Conservation (phyloP, 331 rosid species). For the Pyracantha coccinea region DNA sequence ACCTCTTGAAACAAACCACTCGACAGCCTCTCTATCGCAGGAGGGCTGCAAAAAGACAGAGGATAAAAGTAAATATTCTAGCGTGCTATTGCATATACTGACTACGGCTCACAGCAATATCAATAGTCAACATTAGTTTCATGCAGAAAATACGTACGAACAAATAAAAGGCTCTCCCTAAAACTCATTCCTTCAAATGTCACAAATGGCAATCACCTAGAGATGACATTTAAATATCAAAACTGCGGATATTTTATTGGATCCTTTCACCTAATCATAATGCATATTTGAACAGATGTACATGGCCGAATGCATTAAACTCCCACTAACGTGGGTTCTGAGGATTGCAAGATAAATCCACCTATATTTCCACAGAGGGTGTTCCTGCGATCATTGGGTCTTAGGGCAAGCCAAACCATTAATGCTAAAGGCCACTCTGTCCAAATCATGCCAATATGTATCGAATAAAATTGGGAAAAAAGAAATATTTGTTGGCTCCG, state of each 20-base stretch:
- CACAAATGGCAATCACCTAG: background rate
- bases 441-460: background rate
- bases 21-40: conserved; percentile 85
- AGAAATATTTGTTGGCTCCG: background rate
- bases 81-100: background rate
- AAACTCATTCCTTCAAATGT: background rate
- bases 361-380: background rate
- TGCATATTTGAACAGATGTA: background rate
- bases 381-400: background rate
- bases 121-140: background rate
- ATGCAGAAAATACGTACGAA: background rate
- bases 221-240: background rate
- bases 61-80: background rate
- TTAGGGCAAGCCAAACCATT: background rate
- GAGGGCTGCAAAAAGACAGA: conserved; percentile 60
- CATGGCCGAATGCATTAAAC: background rate
- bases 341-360: background rate
- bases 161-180: background rate
- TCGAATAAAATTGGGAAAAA: background rate
- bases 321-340: background rate
- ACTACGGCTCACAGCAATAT: background rate
- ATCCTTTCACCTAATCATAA: background rate
- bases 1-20: conserved; percentile 94
- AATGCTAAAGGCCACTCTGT: background rate
- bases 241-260: background rate